Evolutionary conservation across 169 alveolate species (phyloP).

Genomic region (Cyclospora cayetanensis): DNA sequence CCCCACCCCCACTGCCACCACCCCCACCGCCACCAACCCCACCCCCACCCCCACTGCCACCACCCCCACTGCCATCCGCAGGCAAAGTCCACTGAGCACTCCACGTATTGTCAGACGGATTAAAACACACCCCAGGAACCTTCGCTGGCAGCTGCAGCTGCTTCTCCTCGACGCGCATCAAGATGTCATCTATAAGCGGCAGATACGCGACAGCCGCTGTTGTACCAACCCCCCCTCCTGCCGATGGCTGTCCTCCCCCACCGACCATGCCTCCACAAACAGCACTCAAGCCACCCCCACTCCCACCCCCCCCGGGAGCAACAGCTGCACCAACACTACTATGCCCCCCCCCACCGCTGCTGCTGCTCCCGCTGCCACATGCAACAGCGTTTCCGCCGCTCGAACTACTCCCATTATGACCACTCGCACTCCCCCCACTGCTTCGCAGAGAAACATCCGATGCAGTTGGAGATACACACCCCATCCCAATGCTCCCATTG

Average conservation of each 20-base stretch:
- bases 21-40: conserved; percentile 10
- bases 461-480: background rate
- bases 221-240: too few relatives aligned
- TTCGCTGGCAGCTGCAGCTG: conserved; percentile 24
- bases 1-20: background rate
- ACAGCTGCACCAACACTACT: background rate
- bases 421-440: background rate
- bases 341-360: background rate
- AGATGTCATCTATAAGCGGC: background rate
- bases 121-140: conserved; percentile 9
- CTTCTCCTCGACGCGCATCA: conserved; percentile 14
- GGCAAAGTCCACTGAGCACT: conserved; percentile 40
- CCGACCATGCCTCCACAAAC: too few relatives aligned
- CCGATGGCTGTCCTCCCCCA: too few relatives aligned
- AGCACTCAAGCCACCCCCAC: too few relatives aligned
- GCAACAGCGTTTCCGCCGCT: too few relatives aligned
- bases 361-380: too few relatives aligned
- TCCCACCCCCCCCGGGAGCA: background rate
- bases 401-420: background rate
- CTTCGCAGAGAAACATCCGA: conserved; percentile 6
- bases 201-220: conserved; percentile 30
- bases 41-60: background rate
- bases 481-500: conserved; percentile 3
- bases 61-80: background rate
- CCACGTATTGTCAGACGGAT: conserved; percentile 24